Evolutionary conservation across 371 early-diverging fungal species (phyloP), one percentile per base, ranked within the genome.

Genomic region (Haplosporangium sp.): DNA sequence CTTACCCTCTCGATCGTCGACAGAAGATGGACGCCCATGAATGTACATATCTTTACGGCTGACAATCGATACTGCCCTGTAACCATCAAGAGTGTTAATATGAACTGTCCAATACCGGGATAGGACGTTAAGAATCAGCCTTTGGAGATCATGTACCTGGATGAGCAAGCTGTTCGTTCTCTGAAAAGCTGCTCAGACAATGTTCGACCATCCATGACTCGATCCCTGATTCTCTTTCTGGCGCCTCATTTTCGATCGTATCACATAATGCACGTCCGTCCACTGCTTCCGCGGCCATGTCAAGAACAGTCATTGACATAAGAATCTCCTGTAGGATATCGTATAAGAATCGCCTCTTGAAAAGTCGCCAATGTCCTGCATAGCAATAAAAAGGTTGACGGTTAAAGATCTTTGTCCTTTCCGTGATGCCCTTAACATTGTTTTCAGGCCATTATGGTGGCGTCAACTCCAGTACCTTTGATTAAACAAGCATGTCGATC

Each of bases 151-250:
- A 16, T 60, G 21, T 45, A 66, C 73, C 67, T 59, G 62, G 20
- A 4, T 51, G 13, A 5, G 12, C 29, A 6, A 29, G 11, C 14
- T 46, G 40, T 12, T 66, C 56, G 5, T 59, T 55, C 4, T 68
- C 66, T 11, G 80, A 64, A 41, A 79, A 79, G 36, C 69, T 69
- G 23, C 13, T 16, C 21, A 79, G 52, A 20, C 66, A 68, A 37
- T 79, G 80, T 20, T 79, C 55, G 8, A 79, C 47, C 80, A 79
- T 73, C 80, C 80, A 79, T 0, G 53, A 14, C 41, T 69, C 73
- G n/a, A 79, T 79, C 12, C 69, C 79, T 14, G 62, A 52, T 36
- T 76, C 77, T 14, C 45, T 45, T 12, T 45, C 65, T 16, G 60
- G 38, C 38, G 53, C 56, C 9, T 55, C 55, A 16, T 67, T 60